These are phyloP conservation scores for Antitrichia curtipendula DNA, from an alignment of 225 moss, liverwort and hornwort genomes.

Conservation along the genomic window DNA sequence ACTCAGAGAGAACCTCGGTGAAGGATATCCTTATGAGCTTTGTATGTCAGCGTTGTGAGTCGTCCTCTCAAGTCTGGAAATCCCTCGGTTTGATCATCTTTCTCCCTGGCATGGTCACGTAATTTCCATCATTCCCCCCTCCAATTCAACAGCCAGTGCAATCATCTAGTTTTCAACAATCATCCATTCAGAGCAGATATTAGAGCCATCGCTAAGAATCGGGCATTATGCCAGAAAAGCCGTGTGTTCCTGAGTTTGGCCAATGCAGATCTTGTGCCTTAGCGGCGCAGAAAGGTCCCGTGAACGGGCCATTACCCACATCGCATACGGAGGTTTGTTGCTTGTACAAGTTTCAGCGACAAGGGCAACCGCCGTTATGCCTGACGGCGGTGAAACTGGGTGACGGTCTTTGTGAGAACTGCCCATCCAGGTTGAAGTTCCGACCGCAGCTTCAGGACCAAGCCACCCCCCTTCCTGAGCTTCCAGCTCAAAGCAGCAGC, in stretches of 20 bases:
- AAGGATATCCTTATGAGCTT: slow-evolving; percentile 25
- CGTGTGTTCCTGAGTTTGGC: not conserved
- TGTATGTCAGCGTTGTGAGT: slow-evolving; percentile 6
- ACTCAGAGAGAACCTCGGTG: slow-evolving; percentile 8
- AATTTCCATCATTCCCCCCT: not conserved
- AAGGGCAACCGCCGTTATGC: not conserved
- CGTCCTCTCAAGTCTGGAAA: slow-evolving; percentile 7
- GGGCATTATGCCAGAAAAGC: slow-evolving; percentile 15
- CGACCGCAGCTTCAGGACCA: not conserved
- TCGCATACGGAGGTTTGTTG: slow-evolving; percentile 23
- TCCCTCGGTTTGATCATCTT: slow-evolving; percentile 2
- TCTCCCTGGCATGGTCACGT: not conserved
- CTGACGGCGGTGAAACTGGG: not conserved
- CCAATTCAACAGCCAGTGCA: not conserved
- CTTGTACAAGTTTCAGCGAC: slow-evolving; percentile 1
- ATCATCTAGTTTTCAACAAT: not conserved
- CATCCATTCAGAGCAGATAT: not conserved
- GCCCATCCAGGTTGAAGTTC: not conserved
- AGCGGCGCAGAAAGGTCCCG: not conserved
- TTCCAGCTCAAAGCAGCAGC: not conserved
- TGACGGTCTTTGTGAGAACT: not conserved
- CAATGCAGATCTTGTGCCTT: slow-evolving; percentile 16
- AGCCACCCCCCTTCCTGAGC: not conserved
- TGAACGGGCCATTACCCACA: not conserved
- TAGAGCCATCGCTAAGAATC: not conserved